Percentiles rank a stretch among this genome's conserved stretches.
phyloP scores from a whole-genome alignment of 352 stramenopile species.

The Phytophthora capsici region DNA sequence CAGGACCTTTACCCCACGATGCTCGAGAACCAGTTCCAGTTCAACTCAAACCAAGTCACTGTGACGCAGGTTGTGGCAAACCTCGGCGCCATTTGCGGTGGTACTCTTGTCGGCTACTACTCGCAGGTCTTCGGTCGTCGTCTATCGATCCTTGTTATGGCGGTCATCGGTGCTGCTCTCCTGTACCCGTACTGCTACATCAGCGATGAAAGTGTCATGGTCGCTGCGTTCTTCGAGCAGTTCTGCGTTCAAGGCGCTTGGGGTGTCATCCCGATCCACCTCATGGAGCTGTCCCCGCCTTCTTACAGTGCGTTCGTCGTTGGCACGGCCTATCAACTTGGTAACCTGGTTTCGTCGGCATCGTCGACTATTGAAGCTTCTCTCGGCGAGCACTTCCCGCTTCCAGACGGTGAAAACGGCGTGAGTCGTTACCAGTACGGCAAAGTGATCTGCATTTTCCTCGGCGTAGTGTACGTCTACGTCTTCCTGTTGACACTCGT shows the following conservation, averaged over 20 bases:
- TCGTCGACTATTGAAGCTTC: constrained; percentile 59
- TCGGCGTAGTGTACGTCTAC: constrained; percentile 57
- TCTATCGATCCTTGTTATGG: constrained; percentile 48
- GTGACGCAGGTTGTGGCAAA: constrained; percentile 59
- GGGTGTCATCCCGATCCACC: constrained; percentile 49
- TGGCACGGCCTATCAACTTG: constrained; percentile 60
- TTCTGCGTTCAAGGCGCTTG: constrained; percentile 58
- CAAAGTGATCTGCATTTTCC: constrained; percentile 57
- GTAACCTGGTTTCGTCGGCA: constrained; percentile 60
- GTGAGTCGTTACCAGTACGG: constrained; percentile 51
- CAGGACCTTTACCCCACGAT: constrained; percentile 64
- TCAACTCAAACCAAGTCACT: constrained; percentile 52
- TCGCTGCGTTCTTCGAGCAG: constrained; percentile 49
- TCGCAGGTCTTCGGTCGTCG: constrained; percentile 58
- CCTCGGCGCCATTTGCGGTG: constrained; percentile 53
- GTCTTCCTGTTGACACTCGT: constrained; percentile 55
- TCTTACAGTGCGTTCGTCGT: constrained; percentile 58
- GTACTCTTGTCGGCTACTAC: constrained; percentile 62
- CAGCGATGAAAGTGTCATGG: constrained; percentile 37
- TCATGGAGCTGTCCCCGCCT: constrained; percentile 64
- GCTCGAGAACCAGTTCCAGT: constrained; percentile 53
- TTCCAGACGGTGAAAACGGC: constrained; percentile 36
- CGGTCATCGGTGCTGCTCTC: constrained; percentile 37
- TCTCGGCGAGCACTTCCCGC: constrained; percentile 53
- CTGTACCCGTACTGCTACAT: constrained; percentile 62